Evolutionary conservation across 306 rosid genomes (phyloP), one percentile per base, ranked within the genome.

Genomic region (Dalbergia oliveri): DNA sequence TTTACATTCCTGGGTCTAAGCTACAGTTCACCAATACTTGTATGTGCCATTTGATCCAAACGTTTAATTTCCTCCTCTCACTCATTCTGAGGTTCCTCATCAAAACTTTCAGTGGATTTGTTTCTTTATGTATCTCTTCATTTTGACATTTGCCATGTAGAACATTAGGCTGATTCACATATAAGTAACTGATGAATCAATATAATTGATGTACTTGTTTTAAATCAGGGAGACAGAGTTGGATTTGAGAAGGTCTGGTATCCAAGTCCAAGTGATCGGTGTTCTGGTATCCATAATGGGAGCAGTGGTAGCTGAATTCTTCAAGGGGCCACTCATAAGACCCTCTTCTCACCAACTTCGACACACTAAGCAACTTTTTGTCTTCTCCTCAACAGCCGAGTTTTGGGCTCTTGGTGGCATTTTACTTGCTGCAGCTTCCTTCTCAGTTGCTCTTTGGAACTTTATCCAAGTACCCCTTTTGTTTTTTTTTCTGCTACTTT

Each of bases 341-440:
- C 84, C 72, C 18, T 84, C 92, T 58, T 84, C 94, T 37, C 88
- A 75, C 75, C 11, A 80, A 59, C 86, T 87, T 69, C 67, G 60
- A 45, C 69, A 59, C 53, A 63, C 76, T 47, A 84, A 86, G 34
- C 84, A 79, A 72, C 78, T 79, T 66, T 71, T 89, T 15, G 71
- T 89, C 21, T 89, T 89, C 89, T 87, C 94, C 19, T 84, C 93
- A 53, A 64, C 82, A 10, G 88, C 92, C 1, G 97, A 92, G 12
- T 87, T 85, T 66, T 94, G 97, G 97, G 49, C 79, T 82, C 82
- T 89, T 50, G 97, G 97, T 79, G 98, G 98, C 57, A 43, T 86
- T 80, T 80, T 92, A 62, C 86, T 91, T 58, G 92, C 84, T 78
- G 73, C 87, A 53, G 81, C 97, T 72, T 81, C 90, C 43, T 74